These are phyloP conservation scores for Ustilago nuda DNA, from an alignment of 1,284 basidiomycete species.

Conservation along the genomic window DNA sequence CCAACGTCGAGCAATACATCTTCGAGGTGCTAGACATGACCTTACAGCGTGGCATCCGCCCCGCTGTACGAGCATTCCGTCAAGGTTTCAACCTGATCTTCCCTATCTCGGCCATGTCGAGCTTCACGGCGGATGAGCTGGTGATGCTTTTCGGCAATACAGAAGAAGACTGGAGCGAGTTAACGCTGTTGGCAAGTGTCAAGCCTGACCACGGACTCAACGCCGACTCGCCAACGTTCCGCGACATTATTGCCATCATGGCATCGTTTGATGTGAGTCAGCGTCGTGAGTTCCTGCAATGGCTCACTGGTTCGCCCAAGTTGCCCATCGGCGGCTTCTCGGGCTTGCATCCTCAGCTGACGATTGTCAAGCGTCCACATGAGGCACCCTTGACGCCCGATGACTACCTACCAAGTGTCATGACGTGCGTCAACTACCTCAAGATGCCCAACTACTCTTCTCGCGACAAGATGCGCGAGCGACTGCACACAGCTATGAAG, in stretches of 20 bases:
- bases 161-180: slow-evolving; percentile 75
- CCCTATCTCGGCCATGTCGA: slow-evolving; percentile 86
- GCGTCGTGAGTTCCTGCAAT: slow-evolving; percentile 91
- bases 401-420: slow-evolving; percentile 95
- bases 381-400: slow-evolving; percentile 82
- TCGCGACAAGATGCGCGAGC: slow-evolving; percentile 59
- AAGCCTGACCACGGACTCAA: slow-evolving; percentile 99
- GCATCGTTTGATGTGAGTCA: slow-evolving; percentile 79
- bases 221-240: slow-evolving; percentile 88
- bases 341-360: slow-evolving; percentile 91
- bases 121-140: slow-evolving; percentile 93
- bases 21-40: slow-evolving; percentile 72
- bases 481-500: slow-evolving; percentile 63
- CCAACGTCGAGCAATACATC: slow-evolving; percentile 90
- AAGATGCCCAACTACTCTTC: slow-evolving; percentile 67
- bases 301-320: slow-evolving; percentile 87
- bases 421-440: slow-evolving; percentile 90
- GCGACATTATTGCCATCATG: slow-evolving; percentile 88
- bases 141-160: slow-evolving; percentile 92
- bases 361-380: slow-evolving; percentile 95
- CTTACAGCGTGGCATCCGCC: slow-evolving; percentile 62
- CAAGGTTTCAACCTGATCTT: slow-evolving; percentile 79
- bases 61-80: slow-evolving; percentile 68
- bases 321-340: slow-evolving; percentile 89
- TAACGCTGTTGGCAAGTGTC: slow-evolving; percentile 87